Percentiles rank a stretch among this genome's conserved stretches.
Evolutionary conservation across 75 land plant genomes (phyloP).

Genomic region (Pinus tabuliformis): DNA sequence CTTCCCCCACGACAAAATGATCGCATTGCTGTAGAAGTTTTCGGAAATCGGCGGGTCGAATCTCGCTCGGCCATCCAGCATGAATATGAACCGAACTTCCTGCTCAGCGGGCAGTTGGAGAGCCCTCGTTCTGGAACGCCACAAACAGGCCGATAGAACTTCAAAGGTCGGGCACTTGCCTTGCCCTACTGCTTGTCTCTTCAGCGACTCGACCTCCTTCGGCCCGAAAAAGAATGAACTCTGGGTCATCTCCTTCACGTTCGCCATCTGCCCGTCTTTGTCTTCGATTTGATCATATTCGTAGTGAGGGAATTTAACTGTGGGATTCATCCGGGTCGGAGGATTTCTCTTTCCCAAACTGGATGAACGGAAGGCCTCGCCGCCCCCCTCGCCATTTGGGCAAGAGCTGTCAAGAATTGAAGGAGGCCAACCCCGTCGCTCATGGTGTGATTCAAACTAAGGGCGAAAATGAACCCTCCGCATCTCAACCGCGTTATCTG

Average conservation of each 20-base stretch:
- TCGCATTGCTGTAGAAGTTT: conserved; percentile 28
- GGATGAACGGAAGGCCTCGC: conserved; percentile 28
- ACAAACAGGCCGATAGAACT: conserved; percentile 27
- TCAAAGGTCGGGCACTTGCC: conserved; percentile 59
- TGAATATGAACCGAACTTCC: conserved; percentile 24
- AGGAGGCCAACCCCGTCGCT: conserved; percentile 21
- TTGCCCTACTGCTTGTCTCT: conserved; percentile 34
- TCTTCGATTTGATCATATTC: conserved; percentile 30
- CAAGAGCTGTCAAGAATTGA: conserved; percentile 40
- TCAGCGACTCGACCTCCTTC: conserved; percentile 11
- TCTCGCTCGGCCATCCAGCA: conserved; percentile 23
- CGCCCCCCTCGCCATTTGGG: conserved; percentile 36
- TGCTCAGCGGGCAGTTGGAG: conserved; percentile 19
- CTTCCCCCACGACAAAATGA: conserved; percentile 38
- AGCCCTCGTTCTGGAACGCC: conserved; percentile 27
- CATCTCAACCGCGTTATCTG: conserved; percentile 45
- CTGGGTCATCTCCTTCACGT: conserved; percentile 5
- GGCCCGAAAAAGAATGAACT: conserved; percentile 37
- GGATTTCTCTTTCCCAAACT: conserved; percentile 38
- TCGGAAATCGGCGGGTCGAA: conserved; percentile 27
- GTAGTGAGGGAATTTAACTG: conserved; percentile 22
- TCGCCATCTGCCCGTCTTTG: background rate
- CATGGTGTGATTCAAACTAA: conserved; percentile 27
- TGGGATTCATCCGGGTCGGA: conserved; percentile 36
- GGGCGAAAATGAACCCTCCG: conserved; percentile 46